Conservation (phyloP, 1,139 yeast genomes). For the Suhomyces bokatorum region DNA sequence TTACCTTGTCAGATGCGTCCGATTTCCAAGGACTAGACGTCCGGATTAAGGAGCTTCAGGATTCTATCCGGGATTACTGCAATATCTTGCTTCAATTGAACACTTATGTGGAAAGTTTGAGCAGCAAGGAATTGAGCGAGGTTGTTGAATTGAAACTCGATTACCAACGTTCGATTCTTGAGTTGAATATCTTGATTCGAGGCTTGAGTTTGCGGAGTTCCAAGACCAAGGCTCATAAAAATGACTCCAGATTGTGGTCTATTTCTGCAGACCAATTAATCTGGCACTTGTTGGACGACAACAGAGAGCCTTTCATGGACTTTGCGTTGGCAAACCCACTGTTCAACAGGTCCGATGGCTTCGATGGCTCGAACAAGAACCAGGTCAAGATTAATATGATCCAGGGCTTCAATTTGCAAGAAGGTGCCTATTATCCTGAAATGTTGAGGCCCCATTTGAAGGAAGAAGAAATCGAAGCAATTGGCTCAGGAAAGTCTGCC, state of each 20-base stretch:
- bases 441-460: conserved; percentile 55
- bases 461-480: conserved; percentile 13
- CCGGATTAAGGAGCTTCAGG: conserved; percentile 57
- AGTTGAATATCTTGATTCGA: conserved; percentile 63
- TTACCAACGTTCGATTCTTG: conserved; percentile 54
- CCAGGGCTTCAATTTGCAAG: conserved; percentile 69
- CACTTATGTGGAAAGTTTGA: conserved; percentile 26
- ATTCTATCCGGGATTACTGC: conserved; percentile 46
- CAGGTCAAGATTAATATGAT: conserved; percentile 60
- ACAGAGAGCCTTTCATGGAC: conserved; percentile 67
- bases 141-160: conserved; percentile 54
- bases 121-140: conserved; percentile 27
- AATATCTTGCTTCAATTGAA: conserved; percentile 49
- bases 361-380: conserved; percentile 60
- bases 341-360: conserved; percentile 58
- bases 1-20: conserved; percentile 67
- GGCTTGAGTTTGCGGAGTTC: conserved; percentile 58
- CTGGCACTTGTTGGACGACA: conserved; percentile 61
- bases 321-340: conserved; percentile 64
- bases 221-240: conserved; percentile 33
- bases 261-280: conserved; percentile 63
- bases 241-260: conserved; percentile 33
- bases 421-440: conserved; percentile 67
- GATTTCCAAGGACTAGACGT: conserved; percentile 58
- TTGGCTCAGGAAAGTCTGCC: conserved; percentile 1